A percentile compares a stretch with the other conserved stretches of the same genome.
phyloP scores from a whole-genome alignment of 2,329 filamentous ascomycete genomes.

The Blastomyces gilchristii region DNA sequence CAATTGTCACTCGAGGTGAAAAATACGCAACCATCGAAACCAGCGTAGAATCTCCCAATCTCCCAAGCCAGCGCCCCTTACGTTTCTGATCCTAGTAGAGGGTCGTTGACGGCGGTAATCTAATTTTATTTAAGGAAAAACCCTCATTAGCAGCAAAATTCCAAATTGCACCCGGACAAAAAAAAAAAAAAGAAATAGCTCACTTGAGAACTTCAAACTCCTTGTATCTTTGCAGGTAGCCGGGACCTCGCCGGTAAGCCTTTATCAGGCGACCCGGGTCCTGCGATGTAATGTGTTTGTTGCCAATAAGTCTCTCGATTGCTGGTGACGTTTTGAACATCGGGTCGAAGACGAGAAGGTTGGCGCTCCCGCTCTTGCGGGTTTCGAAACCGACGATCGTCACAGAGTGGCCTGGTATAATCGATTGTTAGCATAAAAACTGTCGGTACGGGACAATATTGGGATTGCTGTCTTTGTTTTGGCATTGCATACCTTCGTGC shows the following conservation, averaged over 20 bases:
- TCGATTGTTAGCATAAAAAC: background rate
- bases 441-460: background rate
- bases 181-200: too few relatives aligned
- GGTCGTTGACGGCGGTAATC: background rate
- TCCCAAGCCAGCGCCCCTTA: background rate
- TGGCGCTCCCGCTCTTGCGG: constrained; percentile 50
- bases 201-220: constrained; percentile 73
- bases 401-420: constrained; percentile 62
- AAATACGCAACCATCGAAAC: background rate
- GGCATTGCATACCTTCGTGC: constrained; percentile 49
- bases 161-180: background rate
- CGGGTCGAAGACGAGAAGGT: constrained; percentile 80
- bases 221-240: constrained; percentile 58
- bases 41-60: background rate
- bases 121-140: background rate
- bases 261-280: constrained; percentile 50
- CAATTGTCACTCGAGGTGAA: background rate
- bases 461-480: too few relatives aligned
- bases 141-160: background rate
- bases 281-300: constrained; percentile 31
- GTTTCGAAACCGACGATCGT: constrained; percentile 80
- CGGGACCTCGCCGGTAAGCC: constrained; percentile 60
- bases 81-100: background rate
- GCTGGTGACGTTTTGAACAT: constrained; percentile 60
- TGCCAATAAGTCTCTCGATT: constrained; percentile 49